Evolutionary conservation across 2,329 filamentous ascomycete species (phyloP).

Genomic region (Cladophialophora immunda): DNA sequence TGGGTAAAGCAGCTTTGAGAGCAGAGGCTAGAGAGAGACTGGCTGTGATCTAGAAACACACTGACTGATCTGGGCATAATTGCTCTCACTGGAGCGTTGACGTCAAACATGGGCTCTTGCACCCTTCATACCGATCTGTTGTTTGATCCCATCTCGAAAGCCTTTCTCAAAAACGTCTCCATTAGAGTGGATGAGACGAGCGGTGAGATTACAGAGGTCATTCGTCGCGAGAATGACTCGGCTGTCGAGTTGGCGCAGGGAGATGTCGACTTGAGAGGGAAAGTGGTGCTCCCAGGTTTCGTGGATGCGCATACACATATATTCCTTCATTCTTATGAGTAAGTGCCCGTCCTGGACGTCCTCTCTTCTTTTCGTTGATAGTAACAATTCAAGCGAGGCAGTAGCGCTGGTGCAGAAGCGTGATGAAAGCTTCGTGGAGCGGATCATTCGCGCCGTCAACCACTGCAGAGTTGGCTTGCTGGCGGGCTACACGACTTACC

Average conservation of each 20-base stretch:
- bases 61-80: no score
- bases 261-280: conserved; percentile 64
- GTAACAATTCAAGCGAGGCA: conserved; percentile 46
- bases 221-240: neutral
- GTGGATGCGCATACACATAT: conserved; percentile 66
- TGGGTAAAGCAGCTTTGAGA: no score
- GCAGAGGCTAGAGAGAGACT: no score
- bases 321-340: conserved; percentile 61
- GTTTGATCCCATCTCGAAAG: conserved; percentile 58
- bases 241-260: conserved; percentile 39
- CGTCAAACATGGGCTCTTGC: no score
- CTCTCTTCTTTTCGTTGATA: no score
- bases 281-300: conserved; percentile 61
- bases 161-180: conserved; percentile 53
- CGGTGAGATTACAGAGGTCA: conserved; percentile 54
- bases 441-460: conserved; percentile 63
- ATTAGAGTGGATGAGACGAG: conserved; percentile 51
- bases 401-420: conserved; percentile 60
- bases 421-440: conserved; percentile 66
- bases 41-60: no score
- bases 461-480: conserved; percentile 62
- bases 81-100: no score
- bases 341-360: neutral
- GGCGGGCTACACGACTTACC: conserved; percentile 67
- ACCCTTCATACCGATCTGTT: conserved; percentile 58